phyloP scores from a whole-genome alignment of 179 eudicot genomes.

The Nepenthes alata region DNA sequence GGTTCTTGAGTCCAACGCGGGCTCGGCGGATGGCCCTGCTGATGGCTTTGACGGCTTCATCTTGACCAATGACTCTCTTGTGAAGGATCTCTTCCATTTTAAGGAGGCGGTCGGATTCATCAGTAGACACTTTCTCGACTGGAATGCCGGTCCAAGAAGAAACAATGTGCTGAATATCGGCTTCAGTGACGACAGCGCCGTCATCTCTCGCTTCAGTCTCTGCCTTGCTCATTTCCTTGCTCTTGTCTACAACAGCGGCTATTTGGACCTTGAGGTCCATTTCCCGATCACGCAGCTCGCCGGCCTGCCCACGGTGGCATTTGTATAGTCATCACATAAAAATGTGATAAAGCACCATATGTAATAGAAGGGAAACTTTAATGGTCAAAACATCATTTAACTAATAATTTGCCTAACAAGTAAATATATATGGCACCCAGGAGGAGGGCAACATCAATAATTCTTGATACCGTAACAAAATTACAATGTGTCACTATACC shows the following conservation, averaged over 20 bases:
- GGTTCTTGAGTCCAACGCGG: conserved; percentile 87
- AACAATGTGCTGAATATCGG: conserved; percentile 75
- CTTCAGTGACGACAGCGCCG: conserved; percentile 58
- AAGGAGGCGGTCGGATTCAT: conserved; percentile 73
- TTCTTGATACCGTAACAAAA: too few relatives aligned
- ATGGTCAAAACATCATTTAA: too few relatives aligned
- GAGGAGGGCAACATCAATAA: too few relatives aligned
- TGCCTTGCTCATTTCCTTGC: conserved; percentile 65
- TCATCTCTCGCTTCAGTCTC: conserved; percentile 42
- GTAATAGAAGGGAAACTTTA: too few relatives aligned
- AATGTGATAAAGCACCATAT: background rate
- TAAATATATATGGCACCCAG: too few relatives aligned
- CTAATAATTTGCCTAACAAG: too few relatives aligned
- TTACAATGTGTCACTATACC: too few relatives aligned
- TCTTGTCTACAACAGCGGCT: conserved; percentile 40
- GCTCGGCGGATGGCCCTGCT: conserved; percentile 87
- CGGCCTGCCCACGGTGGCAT: conserved; percentile 36
- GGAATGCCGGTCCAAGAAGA: conserved; percentile 96
- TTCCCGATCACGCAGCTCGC: conserved; percentile 64
- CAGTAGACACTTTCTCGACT: conserved; percentile 64
- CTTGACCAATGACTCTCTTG: conserved; percentile 74
- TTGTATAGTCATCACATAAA: background rate
- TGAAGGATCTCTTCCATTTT: conserved; percentile 83
- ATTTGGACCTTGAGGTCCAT: conserved; percentile 64
- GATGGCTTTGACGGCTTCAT: conserved; percentile 89